These are phyloP conservation scores for Candida ficus DNA, from an alignment of 805 yeast species.

Conservation along the genomic window DNA sequence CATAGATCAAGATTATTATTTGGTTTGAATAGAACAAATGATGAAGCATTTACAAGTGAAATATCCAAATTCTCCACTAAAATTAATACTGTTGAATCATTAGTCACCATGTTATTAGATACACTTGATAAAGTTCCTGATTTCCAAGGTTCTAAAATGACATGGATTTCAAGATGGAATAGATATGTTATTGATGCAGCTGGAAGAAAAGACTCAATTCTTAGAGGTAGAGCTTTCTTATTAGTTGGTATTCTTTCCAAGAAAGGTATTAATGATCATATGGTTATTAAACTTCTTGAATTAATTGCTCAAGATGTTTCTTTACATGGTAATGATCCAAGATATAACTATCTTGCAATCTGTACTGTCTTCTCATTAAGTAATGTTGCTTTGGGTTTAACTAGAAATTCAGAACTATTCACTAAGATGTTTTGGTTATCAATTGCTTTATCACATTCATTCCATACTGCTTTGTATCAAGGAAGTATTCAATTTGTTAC, in stretches of 20 bases:
- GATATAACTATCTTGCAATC: constrained; percentile 22
- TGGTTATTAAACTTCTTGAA: constrained; percentile 35
- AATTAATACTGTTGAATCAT: constrained; percentile 45
- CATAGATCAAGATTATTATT: constrained; percentile 64
- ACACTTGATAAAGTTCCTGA: constrained; percentile 47
- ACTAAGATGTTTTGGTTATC: constrained; percentile 35
- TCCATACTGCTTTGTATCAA: constrained; percentile 32
- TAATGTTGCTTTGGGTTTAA: constrained; percentile 34
- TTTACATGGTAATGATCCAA: constrained; percentile 25
- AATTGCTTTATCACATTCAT: constrained; percentile 27
- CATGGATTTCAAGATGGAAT: constrained; percentile 65
- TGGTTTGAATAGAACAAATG: constrained; percentile 57
- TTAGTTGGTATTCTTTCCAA: constrained; percentile 66
- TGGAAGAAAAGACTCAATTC: constrained; percentile 47
- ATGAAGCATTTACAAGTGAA: constrained; percentile 31
- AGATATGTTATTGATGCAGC: constrained; percentile 59
- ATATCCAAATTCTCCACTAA: constrained; percentile 34
- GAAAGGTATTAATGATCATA: constrained; percentile 55
- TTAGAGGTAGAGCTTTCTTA: constrained; percentile 64
- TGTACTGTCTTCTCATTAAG: constrained; percentile 37
- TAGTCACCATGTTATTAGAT: constrained; percentile 50
- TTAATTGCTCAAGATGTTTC: constrained; percentile 27
- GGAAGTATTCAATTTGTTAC: constrained; percentile 35
- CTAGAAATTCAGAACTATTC: constrained; percentile 27
- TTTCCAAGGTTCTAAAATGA: constrained; percentile 39